phyloP scores from a whole-genome alignment of 2,329 filamentous ascomycete species.

The Xylariaceae sp. region DNA sequence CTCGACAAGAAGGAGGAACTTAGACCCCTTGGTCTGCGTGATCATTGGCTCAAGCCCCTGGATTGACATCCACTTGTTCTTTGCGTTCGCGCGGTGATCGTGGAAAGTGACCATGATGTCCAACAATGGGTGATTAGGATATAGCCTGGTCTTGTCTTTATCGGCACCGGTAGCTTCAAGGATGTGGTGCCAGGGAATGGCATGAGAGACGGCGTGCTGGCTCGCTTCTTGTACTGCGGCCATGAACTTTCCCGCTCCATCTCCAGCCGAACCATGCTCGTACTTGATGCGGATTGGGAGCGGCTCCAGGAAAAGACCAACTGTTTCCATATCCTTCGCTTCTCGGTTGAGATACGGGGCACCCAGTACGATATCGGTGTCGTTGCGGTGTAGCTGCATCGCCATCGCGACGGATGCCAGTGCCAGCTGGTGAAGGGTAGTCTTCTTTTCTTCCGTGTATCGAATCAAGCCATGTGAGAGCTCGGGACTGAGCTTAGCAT shows the following conservation, averaged over 20 bases:
- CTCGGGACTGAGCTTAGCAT: not conserved
- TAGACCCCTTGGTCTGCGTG: not conserved
- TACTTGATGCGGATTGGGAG: conserved; percentile 2
- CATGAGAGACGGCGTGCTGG: not conserved
- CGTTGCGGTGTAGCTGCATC: not conserved
- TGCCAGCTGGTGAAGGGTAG: conserved; percentile 2
- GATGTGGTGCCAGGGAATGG: conserved; percentile 6
- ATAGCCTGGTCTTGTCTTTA: not conserved
- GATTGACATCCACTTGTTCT: not conserved
- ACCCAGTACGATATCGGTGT: not conserved
- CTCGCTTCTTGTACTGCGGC: not conserved
- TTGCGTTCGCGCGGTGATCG: not conserved
- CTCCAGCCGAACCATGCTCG: not conserved
- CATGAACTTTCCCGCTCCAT: not conserved
- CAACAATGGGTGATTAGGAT: conserved; percentile 10
- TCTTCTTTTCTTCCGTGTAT: not conserved
- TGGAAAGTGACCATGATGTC: conserved; percentile 17
- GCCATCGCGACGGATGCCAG: not conserved
- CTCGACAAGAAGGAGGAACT: conserved; percentile 5
- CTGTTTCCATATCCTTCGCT: not conserved
- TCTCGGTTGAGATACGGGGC: not conserved
- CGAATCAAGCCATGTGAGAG: not conserved
- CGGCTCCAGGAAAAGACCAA: conserved; percentile 7
- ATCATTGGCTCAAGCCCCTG: not conserved
- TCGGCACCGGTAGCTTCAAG: not conserved